Percentiles rank a stretch among this genome's conserved stretches.
Conservation (phyloP, 495 filamentous ascomycete species). For the Lepidopterella palustris region DNA sequence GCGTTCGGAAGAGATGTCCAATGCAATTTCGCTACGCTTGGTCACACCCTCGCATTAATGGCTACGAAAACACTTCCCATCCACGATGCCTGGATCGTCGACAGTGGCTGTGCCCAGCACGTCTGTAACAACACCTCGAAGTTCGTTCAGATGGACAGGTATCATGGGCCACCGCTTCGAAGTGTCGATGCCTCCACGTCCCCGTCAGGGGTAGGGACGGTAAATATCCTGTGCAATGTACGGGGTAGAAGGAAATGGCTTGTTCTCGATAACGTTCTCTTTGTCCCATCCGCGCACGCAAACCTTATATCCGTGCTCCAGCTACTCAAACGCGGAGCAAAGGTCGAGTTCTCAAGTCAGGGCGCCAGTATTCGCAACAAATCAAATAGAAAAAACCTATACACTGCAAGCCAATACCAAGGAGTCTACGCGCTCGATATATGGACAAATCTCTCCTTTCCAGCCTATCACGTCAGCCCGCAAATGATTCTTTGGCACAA, state of each 20-base stretch:
- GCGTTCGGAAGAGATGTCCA: background rate
- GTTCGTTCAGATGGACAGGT: background rate
- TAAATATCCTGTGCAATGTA: slow-evolving; percentile 4
- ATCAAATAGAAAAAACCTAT: background rate
- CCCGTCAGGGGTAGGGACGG: background rate
- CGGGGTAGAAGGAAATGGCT: background rate
- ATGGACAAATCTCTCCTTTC: slow-evolving; percentile 9
- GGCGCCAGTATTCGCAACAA: no score
- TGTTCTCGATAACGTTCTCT: background rate
- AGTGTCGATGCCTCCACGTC: slow-evolving; percentile 2
- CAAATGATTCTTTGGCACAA: slow-evolving; percentile 21
- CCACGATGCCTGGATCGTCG: background rate
- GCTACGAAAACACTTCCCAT: background rate
- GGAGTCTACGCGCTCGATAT: slow-evolving; percentile 3
- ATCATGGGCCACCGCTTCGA: background rate
- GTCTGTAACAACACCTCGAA: background rate
- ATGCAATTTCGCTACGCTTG: background rate
- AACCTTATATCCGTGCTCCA: no score
- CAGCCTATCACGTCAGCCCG: slow-evolving; percentile 23
- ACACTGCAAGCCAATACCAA: no score
- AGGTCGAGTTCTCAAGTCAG: no score
- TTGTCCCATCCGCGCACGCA: background rate
- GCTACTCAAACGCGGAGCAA: no score
- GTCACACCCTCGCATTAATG: background rate
- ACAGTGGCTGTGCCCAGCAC: background rate